These are phyloP conservation scores for Exophiala alcalophila DNA, from an alignment of 2,329 filamentous ascomycete species.

Conservation along the genomic window DNA sequence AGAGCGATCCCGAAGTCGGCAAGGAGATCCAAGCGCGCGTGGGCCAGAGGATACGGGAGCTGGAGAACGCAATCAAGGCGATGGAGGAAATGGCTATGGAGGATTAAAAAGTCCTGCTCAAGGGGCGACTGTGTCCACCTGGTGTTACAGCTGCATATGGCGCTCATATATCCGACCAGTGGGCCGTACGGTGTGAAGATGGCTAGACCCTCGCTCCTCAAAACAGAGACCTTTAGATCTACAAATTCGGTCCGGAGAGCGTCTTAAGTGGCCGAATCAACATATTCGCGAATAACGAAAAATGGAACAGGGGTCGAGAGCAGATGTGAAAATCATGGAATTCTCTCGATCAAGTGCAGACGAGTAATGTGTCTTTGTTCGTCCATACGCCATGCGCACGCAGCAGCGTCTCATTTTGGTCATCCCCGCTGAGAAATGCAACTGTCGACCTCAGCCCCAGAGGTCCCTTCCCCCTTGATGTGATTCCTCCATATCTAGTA, in stretches of 20 bases:
- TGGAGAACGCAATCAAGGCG: slow-evolving; percentile 50
- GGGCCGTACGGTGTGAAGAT: no score
- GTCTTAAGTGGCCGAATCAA: no score
- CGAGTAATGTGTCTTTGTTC: slow-evolving; percentile 12
- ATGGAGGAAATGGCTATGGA: slow-evolving; percentile 53
- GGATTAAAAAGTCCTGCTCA: no score
- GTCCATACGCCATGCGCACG: slow-evolving; percentile 26
- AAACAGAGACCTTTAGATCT: no score
- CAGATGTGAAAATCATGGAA: slow-evolving; percentile 24
- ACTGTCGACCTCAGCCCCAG: slow-evolving; percentile 11
- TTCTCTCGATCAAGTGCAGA: slow-evolving; percentile 23
- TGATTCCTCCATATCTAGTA: no score
- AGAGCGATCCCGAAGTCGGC: slow-evolving; percentile 41
- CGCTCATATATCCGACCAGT: slow-evolving; percentile 1
- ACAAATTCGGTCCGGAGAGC: neutral
- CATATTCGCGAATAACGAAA: no score
- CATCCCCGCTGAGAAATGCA: slow-evolving; percentile 23
- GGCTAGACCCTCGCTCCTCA: no score
- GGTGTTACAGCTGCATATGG: no score
- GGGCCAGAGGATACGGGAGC: slow-evolving; percentile 52
- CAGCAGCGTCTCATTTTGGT: slow-evolving; percentile 14
- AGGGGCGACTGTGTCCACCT: no score
- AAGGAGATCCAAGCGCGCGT: slow-evolving; percentile 52
- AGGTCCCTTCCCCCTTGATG: no score
- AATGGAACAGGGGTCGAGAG: no score